phyloP scores from a whole-genome alignment of 495 filamentous ascomycete species.

The Baudoinia panamericana region DNA sequence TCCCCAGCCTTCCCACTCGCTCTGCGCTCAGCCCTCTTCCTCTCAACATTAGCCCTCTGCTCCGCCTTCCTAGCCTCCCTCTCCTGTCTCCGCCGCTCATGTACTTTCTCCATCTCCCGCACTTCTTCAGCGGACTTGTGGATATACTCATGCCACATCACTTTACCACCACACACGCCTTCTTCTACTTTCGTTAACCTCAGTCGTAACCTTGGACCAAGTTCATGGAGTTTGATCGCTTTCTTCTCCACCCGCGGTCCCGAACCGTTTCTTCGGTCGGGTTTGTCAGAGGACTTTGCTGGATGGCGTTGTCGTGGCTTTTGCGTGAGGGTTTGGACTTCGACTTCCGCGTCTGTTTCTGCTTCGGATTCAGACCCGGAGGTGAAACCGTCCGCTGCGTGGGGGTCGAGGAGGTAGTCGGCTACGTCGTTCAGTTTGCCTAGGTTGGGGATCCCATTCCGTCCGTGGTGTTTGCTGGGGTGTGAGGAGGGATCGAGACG shows the following conservation, averaged over 20 bases:
- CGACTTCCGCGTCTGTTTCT: constrained; percentile 92
- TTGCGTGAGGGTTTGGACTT: constrained; percentile 60
- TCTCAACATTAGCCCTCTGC: constrained; percentile 78
- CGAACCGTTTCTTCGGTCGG: constrained; percentile 18
- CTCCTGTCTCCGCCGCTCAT: constrained; percentile 63
- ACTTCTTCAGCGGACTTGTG: constrained; percentile 69
- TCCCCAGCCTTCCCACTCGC: constrained; percentile 31
- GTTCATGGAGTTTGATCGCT: constrained; percentile 78
- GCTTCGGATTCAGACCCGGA: constrained; percentile 84
- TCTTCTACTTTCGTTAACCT: constrained; percentile 94
- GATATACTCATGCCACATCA: constrained; percentile 96
- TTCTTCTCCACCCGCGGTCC: constrained; percentile 60
- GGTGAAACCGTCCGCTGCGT: constrained; percentile 74
- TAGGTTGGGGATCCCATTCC: constrained; percentile 62
- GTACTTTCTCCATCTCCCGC: constrained; percentile 60
- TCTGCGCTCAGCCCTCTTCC: constrained; percentile 53
- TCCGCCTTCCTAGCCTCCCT: constrained; percentile 68
- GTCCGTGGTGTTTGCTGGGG: constrained; percentile 49
- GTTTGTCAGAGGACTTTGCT: not conserved
- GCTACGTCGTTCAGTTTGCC: constrained; percentile 85
- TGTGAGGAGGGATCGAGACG: constrained; percentile 69
- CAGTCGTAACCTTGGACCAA: constrained; percentile 80
- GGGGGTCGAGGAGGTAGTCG: constrained; percentile 79
- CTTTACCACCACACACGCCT: constrained; percentile 74
- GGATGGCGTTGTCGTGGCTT: constrained; percentile 43